Base-by-base conservation (phyloP, 208 protist species). In the Crithidia thermophila region DNA sequence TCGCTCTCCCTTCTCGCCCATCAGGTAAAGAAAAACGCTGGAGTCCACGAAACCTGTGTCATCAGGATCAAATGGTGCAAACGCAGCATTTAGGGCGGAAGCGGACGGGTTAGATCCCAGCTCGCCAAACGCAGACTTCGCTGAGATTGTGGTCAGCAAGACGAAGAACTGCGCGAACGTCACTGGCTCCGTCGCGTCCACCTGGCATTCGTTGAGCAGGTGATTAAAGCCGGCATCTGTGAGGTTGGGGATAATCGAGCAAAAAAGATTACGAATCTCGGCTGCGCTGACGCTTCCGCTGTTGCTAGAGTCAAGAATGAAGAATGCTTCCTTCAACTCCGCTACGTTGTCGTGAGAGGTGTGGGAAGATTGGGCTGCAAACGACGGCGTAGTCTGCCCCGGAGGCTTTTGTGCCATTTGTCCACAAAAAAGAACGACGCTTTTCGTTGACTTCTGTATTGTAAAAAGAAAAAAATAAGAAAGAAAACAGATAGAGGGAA, bases 81-180 rank as follows among this genome's bases (percentile, higher is more conserved):
- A 85, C 21, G 72, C 69, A 23, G 83, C 62, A 45, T 47, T 73
- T 0, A 85, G 51, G 33, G 50, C 43, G 1, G 63, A 16, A 0
- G 23, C 25, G 33, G 5, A 39, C 16, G 7, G 45, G 13, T 62
- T 63, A 30, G 70, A 51, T 11, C 28, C 43, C 7, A 50, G 14
- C 11, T 62, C 43, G 21, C 39, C 47, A 23, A 51, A 58, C 25
- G 50, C 43, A 3, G 67, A 6, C 10, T 60, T 10, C 13, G 42
- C n/a, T 16, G 66, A 53, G 7, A 57, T 14, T 34, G 10, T 67
- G n/a, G n/a, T 40, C 1, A 87, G n/a, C 20, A 90, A 36, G 0
- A 87, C 57, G 50, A 82, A 87, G 43, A 91, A 94, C 31, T 91
- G 82, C 11, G 78, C 65, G 75, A 90, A 91, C 13, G 79, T 85